Conservation (phyloP, 352 stramenopile species). For the Pythium angustatum region DNA sequence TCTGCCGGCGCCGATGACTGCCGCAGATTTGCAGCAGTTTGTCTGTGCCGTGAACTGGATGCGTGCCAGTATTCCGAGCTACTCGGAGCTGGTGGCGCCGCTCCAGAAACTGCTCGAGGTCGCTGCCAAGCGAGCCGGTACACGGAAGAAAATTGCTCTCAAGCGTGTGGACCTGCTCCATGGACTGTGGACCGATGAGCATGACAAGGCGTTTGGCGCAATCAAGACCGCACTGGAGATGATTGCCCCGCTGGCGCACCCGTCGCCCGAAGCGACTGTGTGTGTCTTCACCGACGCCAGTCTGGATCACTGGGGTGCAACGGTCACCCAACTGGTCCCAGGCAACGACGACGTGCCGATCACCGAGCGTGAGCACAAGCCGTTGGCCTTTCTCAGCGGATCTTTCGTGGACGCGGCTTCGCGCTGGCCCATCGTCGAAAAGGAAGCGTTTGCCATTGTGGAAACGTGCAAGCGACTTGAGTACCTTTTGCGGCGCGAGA, state of each 20-base stretch:
- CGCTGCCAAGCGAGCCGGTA: not conserved
- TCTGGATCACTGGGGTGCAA: constrained; percentile 26
- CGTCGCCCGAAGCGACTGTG: constrained; percentile 4
- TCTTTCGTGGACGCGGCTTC: constrained; percentile 6
- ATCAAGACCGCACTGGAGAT: not conserved
- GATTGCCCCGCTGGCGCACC: constrained; percentile 29
- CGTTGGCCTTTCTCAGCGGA: constrained; percentile 30
- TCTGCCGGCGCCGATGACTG: constrained; percentile 21
- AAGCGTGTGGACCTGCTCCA: not conserved
- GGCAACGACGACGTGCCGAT: constrained; percentile 4
- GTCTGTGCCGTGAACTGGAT: constrained; percentile 39
- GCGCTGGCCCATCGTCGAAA: constrained; percentile 30
- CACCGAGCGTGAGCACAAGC: constrained; percentile 22
- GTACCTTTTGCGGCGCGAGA: constrained; percentile 24
- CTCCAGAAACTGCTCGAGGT: constrained; percentile 18
- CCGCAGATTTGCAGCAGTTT: constrained; percentile 34
- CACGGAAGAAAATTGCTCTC: not conserved
- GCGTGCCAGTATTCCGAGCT: constrained; percentile 36
- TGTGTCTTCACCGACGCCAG: constrained; percentile 33
- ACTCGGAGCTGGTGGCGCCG: constrained; percentile 10
- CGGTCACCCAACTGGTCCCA: constrained; percentile 19
- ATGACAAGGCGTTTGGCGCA: not conserved
- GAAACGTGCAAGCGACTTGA: constrained; percentile 28
- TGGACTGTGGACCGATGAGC: not conserved
- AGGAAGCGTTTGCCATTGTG: constrained; percentile 32